phyloP scores from a whole-genome alignment of 176 grass and related monocot species.

The Lolium rigidum region DNA sequence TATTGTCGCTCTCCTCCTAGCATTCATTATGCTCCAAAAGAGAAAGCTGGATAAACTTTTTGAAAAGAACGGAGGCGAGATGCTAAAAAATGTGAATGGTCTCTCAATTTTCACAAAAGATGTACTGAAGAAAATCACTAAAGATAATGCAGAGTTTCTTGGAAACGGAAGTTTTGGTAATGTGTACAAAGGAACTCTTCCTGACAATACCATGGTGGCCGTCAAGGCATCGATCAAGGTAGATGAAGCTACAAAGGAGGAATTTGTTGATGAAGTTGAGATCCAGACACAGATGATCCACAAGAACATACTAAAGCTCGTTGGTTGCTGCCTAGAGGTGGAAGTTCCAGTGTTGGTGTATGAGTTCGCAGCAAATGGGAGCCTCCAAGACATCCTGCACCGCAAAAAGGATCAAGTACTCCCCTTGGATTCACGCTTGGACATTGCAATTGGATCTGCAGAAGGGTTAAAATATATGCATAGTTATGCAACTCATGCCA shows the following conservation, averaged over 20 bases:
- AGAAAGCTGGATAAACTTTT: neutral
- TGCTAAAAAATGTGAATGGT: neutral
- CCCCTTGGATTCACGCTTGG: neutral
- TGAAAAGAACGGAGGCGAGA: neutral
- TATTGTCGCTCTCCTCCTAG: neutral
- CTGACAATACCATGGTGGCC: neutral
- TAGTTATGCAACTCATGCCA: neutral
- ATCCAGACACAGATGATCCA: neutral
- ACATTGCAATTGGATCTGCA: neutral
- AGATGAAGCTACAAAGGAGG: conserved; percentile 1
- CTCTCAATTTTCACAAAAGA: conserved; percentile 13
- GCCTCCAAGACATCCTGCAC: neutral
- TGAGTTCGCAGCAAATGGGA: neutral
- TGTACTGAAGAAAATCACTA: conserved; percentile 6
- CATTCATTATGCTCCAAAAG: neutral
- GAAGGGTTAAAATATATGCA: conserved; percentile 3
- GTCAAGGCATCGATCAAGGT: neutral
- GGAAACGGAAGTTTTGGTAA: neutral
- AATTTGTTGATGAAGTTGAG: neutral
- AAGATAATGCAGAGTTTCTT: neutral
- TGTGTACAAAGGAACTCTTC: neutral
- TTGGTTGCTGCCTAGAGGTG: conserved; percentile 14
- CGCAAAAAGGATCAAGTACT: neutral
- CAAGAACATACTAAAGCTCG: neutral
- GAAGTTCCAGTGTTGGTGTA: neutral